Evolutionary conservation across 1,284 basidiomycete species (phyloP), one percentile per base, ranked within the genome.

Genomic region (Cerrena zonata): DNA sequence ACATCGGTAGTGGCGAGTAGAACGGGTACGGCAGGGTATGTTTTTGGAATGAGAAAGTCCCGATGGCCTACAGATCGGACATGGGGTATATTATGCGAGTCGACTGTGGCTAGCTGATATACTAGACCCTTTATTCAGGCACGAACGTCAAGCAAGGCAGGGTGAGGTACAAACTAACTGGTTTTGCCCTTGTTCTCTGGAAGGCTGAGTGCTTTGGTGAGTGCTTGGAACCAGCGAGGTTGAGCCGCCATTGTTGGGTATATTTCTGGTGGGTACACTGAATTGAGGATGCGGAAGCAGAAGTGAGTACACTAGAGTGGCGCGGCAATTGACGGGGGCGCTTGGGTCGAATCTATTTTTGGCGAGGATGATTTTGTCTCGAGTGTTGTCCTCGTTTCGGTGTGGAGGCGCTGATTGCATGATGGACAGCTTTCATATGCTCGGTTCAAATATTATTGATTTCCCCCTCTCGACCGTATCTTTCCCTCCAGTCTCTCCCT

Each of bases 11-110:
- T 83, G 22, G 81, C 76, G 53, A 76, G 63, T 21, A 88, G 56
- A 54, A 89, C 59, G 3, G 87, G 73, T 0, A 79, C 75, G 12
- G 77, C 66, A 7, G 69, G 62, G 11, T 50, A 51, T 2, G 73
- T 73, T 13, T 69, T 62, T 1, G 75, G 69, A 5, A 69, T 59
- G 43, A 86, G 56, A 62, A 85, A 79, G 5, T 60, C 69, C 39
- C 85, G 77, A 53, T 84, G 78, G 49, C 85, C 66, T 52, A 75
- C 72, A 0, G 81, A 77, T 54, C 86, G 83, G 34, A 82, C 83
- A 52, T 71, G 77, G 2, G 84, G 81, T 5, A 60, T 57, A 25
- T 62, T 57, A 1, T 61, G 57, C 5, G 67, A 52, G 53, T 80
- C 79, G 50, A 81, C 61, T 1, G 84, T 82, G 0, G 84, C 79